Conservation (phyloP, 495 filamentous ascomycete genomes). For the Trichocladium uniseriatum region DNA sequence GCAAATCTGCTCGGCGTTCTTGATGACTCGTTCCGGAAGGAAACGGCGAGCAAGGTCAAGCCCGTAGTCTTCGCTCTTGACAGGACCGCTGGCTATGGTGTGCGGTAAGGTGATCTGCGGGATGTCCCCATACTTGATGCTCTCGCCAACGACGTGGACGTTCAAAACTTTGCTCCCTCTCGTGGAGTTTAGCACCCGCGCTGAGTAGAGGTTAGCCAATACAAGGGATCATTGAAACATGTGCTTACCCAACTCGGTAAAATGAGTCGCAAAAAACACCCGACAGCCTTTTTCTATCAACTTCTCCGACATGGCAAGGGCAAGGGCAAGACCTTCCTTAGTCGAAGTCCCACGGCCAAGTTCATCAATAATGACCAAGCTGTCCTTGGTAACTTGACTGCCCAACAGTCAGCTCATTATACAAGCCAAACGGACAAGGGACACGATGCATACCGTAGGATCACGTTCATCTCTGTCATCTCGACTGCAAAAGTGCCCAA, state of each 20-base stretch:
- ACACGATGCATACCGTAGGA: conserved; percentile 45
- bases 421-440: conserved; percentile 26
- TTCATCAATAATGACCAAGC: conserved; percentile 84
- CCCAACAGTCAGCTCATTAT: neutral
- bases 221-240: neutral
- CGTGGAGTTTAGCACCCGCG: conserved; percentile 51
- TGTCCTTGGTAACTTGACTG: conserved; percentile 61
- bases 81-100: conserved; percentile 59
- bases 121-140: conserved; percentile 31
- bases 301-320: conserved; percentile 80
- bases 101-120: conserved; percentile 74
- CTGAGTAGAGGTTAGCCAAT: conserved; percentile 22
- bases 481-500: conserved; percentile 89
- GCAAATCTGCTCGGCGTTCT: conserved; percentile 58
- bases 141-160: conserved; percentile 69
- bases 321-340: conserved; percentile 78
- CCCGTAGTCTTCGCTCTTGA: conserved; percentile 67
- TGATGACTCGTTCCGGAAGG: conserved; percentile 57
- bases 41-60: conserved; percentile 68
- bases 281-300: conserved; percentile 65
- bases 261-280: conserved; percentile 93
- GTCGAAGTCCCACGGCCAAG: conserved; percentile 88
- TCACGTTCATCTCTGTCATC: conserved; percentile 93
- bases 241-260: conserved; percentile 56
- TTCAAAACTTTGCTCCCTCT: conserved; percentile 69